Conservation (phyloP, 352 stramenopile genomes). For the Globisporangium rhizosaccharum region DNA sequence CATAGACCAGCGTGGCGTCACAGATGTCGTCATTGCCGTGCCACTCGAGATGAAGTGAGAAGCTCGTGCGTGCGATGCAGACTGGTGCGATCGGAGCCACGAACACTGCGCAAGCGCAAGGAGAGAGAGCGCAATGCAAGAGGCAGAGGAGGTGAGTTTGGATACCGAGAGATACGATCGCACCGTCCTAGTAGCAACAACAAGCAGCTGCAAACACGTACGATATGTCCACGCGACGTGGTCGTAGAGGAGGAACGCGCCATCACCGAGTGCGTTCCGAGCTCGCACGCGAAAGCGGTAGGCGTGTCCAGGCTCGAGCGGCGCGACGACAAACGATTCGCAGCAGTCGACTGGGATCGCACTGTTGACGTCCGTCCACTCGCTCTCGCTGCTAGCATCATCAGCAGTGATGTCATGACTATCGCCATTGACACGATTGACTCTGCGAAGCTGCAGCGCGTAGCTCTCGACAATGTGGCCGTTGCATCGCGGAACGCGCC, state of each 20-base stretch:
- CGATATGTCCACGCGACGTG: conserved; percentile 18
- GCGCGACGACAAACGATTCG: conserved; percentile 3
- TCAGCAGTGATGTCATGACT: not conserved
- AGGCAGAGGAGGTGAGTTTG: not conserved
- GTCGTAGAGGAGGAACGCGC: conserved; percentile 8
- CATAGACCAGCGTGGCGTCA: conserved; percentile 12
- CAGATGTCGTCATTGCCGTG: not conserved
- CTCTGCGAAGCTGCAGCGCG: conserved; percentile 12
- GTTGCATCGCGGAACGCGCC: conserved; percentile 48
- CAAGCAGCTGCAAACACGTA: conserved; percentile 7
- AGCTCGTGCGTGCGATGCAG: conserved; percentile 18
- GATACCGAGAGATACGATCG: not conserved
- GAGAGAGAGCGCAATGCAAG: not conserved
- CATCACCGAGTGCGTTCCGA: conserved; percentile 16
- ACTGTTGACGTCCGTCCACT: conserved; percentile 8
- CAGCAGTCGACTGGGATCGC: conserved; percentile 15
- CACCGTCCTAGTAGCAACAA: too few relatives aligned
- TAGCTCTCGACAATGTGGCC: conserved; percentile 28
- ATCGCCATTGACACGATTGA: too few relatives aligned
- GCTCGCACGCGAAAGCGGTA: conserved; percentile 22
- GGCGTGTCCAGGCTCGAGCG: conserved; percentile 5
- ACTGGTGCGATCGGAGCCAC: conserved; percentile 13
- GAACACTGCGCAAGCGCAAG: conserved; percentile 13
- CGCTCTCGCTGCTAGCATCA: not conserved
- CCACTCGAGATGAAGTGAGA: conserved; percentile 20